These are phyloP conservation scores for Solanum pennellii DNA, from an alignment of 257 asterid species.

Conservation along the genomic window DNA sequence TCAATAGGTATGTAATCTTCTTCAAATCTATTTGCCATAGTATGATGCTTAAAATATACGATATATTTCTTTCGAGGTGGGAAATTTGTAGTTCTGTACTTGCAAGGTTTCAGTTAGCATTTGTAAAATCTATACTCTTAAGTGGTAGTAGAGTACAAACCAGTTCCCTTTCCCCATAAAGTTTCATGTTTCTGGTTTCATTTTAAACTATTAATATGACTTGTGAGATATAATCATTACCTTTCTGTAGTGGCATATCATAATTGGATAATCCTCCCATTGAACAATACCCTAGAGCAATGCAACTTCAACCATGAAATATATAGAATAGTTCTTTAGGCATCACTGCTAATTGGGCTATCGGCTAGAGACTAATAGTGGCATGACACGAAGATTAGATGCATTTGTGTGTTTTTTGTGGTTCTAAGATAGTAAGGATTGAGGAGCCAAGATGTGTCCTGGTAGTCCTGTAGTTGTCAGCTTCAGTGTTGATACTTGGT, in stretches of 20 bases:
- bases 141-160: not conserved
- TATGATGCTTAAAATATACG: not conserved
- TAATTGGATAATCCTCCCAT: not conserved
- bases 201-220: not conserved
- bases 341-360: not conserved
- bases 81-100: not conserved
- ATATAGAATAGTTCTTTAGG: not conserved
- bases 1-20: not conserved
- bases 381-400: not conserved
- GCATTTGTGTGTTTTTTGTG: not conserved
- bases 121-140: not conserved
- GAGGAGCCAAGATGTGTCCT: not conserved
- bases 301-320: not conserved
- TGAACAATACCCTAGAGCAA: not conserved
- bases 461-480: not conserved
- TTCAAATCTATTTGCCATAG: not conserved
- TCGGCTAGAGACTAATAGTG: not conserved
- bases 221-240: not conserved
- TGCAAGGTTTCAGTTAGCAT: not conserved
- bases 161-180: not conserved
- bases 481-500: not conserved
- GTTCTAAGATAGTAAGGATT: not conserved
- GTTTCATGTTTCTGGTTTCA: not conserved
- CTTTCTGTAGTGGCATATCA: not conserved
- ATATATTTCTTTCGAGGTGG: not conserved